These are phyloP conservation scores for Chlorella sp. DNA, from an alignment of 139 green algal species.

Conservation along the genomic window DNA sequence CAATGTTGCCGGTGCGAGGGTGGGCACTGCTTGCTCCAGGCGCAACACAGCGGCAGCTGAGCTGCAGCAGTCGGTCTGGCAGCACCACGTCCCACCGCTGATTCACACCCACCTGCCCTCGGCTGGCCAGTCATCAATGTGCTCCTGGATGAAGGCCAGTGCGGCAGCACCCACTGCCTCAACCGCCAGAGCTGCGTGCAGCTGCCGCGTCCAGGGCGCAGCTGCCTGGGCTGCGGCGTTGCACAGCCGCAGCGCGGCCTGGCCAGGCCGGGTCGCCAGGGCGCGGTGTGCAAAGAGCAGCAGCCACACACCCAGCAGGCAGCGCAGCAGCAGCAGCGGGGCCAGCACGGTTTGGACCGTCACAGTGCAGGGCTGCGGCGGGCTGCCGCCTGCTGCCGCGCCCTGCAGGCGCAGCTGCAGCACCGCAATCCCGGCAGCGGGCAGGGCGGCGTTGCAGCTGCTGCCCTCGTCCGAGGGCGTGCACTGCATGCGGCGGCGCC, in stretches of 20 bases:
- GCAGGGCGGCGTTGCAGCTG: not conserved
- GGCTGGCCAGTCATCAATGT: too few relatives aligned
- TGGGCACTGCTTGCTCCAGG: too few relatives aligned
- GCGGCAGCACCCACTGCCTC: not conserved
- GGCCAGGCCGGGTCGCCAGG: not conserved
- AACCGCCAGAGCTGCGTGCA: not conserved
- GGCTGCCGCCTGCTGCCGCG: not conserved
- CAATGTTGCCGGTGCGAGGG: too few relatives aligned
- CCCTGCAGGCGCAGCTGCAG: not conserved
- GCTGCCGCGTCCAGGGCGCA: too few relatives aligned
- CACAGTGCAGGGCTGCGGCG: not conserved
- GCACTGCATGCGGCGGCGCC: too few relatives aligned
- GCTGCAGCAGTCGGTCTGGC: too few relatives aligned
- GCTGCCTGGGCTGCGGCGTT: not conserved
- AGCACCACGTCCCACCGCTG: too few relatives aligned
- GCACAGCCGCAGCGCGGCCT: not conserved
- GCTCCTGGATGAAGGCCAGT: not conserved
- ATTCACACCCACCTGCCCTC: too few relatives aligned
- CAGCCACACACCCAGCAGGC: not conserved
- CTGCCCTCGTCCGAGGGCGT: not conserved
- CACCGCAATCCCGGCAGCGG: not conserved
- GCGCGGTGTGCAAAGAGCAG: not conserved
- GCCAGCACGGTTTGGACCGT: not conserved
- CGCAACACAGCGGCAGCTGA: too few relatives aligned
- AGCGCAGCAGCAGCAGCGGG: not conserved